Percentiles rank a stretch among this genome's conserved stretches.
Evolutionary conservation across 257 asterid species (phyloP).

Genomic region (Solanum habrochaites): DNA sequence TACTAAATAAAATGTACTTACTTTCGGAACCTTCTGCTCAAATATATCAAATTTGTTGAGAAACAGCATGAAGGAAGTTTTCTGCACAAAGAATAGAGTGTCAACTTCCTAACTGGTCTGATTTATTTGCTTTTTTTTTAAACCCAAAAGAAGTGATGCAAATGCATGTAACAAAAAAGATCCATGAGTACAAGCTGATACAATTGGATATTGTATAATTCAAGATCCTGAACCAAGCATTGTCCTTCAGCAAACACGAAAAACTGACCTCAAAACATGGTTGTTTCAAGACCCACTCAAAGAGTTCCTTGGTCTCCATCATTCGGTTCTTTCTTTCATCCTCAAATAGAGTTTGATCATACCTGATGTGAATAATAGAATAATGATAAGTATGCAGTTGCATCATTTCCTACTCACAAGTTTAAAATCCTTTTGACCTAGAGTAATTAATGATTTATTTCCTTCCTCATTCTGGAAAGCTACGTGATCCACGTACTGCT

Average conservation of each 20-base stretch:
- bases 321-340: slow-evolving; percentile 89
- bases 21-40: slow-evolving; percentile 87
- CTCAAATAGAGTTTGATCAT: slow-evolving; percentile 89
- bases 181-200: background rate
- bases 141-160: background rate
- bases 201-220: background rate
- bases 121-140: background rate
- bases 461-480: background rate
- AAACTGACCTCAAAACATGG: slow-evolving; percentile 88
- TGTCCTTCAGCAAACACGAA: slow-evolving; percentile 3
- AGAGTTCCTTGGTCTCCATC: slow-evolving; percentile 96
- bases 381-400: background rate
- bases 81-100: slow-evolving; percentile 37
- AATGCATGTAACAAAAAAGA: background rate
- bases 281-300: slow-evolving; percentile 93
- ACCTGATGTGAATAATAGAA: slow-evolving; percentile 34
- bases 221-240: background rate
- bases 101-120: background rate
- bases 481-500: background rate
- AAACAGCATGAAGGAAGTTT: slow-evolving; percentile 94
- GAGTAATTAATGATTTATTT: background rate
- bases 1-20: slow-evolving; percentile 26
- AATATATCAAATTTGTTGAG: slow-evolving; percentile 96
- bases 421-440: background rate
- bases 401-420: background rate